Percentiles rank a stretch among this genome's conserved stretches.
Conservation (phyloP, 495 filamentous ascomycete genomes). For the Ascobolus immersus region DNA sequence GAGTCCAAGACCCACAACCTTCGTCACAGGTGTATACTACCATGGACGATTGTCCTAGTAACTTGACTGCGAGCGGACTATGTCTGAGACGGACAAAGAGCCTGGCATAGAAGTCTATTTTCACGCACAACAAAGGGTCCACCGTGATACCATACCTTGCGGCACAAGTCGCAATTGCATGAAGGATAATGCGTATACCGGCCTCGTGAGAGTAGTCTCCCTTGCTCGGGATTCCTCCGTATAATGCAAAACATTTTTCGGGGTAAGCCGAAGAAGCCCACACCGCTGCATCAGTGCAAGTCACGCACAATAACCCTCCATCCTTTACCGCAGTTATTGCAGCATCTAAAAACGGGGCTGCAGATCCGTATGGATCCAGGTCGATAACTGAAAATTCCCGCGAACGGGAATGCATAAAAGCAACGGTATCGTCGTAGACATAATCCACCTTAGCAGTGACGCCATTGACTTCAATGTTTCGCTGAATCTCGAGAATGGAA, state of each 20-base stretch:
- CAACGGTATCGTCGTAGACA: conserved; percentile 53
- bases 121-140: conserved; percentile 74
- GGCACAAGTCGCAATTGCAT: conserved; percentile 51
- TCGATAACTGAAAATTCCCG: conserved; percentile 74
- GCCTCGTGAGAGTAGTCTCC: conserved; percentile 67
- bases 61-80: conserved; percentile 65
- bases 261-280: conserved; percentile 82
- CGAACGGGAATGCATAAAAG: conserved; percentile 51
- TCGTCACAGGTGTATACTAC: conserved; percentile 68
- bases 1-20: conserved; percentile 72
- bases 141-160: conserved; percentile 71
- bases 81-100: conserved; percentile 64
- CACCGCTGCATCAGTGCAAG: conserved; percentile 82
- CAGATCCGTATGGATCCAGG: conserved; percentile 84
- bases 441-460: conserved; percentile 33
- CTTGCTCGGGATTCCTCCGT: conserved; percentile 70
- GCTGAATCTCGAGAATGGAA: conserved; percentile 54
- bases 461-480: conserved; percentile 62
- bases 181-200: conserved; percentile 61
- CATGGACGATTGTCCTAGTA: conserved; percentile 72
- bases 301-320: conserved; percentile 77
- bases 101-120: conserved; percentile 85
- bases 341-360: conserved; percentile 70
- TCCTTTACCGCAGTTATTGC: conserved; percentile 61
- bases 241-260: conserved; percentile 76